These are phyloP conservation scores for Blastocystis hominis DNA, from an alignment of 352 stramenopile genomes.

Conservation along the genomic window DNA sequence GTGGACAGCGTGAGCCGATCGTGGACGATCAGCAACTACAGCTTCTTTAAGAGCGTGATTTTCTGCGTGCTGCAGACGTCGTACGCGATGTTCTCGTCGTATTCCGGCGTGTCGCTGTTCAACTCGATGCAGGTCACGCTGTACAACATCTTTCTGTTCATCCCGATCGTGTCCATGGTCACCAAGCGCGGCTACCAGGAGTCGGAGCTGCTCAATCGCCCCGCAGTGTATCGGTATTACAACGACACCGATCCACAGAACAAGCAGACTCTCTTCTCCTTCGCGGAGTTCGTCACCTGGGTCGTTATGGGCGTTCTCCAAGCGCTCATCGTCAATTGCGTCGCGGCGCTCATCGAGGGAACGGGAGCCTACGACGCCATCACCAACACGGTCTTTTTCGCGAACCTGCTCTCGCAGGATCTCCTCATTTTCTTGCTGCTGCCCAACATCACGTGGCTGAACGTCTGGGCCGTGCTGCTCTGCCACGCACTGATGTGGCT, in stretches of 20 bases:
- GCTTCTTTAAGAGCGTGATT: slow-evolving; percentile 87
- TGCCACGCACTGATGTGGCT: slow-evolving; percentile 24
- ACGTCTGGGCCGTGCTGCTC: slow-evolving; percentile 19
- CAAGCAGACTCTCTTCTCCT: not conserved
- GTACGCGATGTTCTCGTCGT: slow-evolving; percentile 63
- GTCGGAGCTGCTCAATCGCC: not conserved
- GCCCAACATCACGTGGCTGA: slow-evolving; percentile 13
- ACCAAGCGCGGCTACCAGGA: slow-evolving; percentile 14
- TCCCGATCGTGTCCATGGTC: slow-evolving; percentile 45
- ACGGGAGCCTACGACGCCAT: not conserved
- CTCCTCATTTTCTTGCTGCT: not conserved
- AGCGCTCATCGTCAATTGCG: not conserved
- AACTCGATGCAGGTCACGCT: slow-evolving; percentile 50
- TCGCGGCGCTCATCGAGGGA: not conserved
- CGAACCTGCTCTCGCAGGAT: slow-evolving; percentile 23
- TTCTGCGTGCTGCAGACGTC: slow-evolving; percentile 77
- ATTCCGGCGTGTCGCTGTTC: slow-evolving; percentile 46
- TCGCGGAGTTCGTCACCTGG: not conserved
- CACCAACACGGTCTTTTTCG: slow-evolving; percentile 14
- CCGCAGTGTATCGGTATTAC: slow-evolving; percentile 27
- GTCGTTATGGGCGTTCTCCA: not conserved
- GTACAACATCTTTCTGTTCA: slow-evolving; percentile 54
- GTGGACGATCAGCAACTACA: slow-evolving; percentile 77
- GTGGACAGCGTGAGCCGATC: slow-evolving; percentile 79
- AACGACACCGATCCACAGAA: not conserved